Base-by-base conservation (phyloP, 2,329 filamentous ascomycete genomes). In the Bipolaris bicolor region DNA sequence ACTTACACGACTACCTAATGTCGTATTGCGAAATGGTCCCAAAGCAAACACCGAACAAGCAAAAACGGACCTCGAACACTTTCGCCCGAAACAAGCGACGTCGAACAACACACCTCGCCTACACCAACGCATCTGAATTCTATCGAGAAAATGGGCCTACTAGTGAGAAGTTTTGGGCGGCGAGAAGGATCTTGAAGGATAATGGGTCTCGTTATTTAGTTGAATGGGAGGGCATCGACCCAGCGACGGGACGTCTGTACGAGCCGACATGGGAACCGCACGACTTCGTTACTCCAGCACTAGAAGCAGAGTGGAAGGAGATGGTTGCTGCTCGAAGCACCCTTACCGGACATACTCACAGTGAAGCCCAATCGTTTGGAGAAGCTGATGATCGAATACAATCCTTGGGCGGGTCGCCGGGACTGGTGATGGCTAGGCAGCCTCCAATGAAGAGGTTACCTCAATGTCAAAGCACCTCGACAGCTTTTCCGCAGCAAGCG, bases 221-320 rank as follows among this genome's bases (percentile, higher is more conserved):
- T 9, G 31, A 55, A 41, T 55, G 31, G 53, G 53, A 55, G 31
- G 46, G 41, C 10, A 50, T 51, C 11, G 31, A 55, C 44, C 53
- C 39, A 55, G 53, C 16, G 26, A 55, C 47, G 20, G 40, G 53
- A 40, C 41, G 46, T 40, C 24, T 16, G 20, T 55, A 55, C 29
- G 15, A 55, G 37, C 46, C 37, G 37, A 55, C 45, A 31, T 55
- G 37, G 37, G 46, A 55, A 55, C 52, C 37, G 45, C 52, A 55
- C 52, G 31, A 55, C 24, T 55, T 55, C 45, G 50, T 47, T 18
- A 53, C 50, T 44, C 44, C 33, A 47, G 50, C 50, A 34, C 44
- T 53, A 47, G 44, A 53, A 53, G 50, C 43, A 53, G 50, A 53
- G 11, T 53, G 43, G 43, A 37, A 52, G 49, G 43, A 55, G 46